Percentiles rank a stretch among this genome's conserved stretches.
Conservation (phyloP, 164 flowering plant species). For the Magnolia kwangsiensis region DNA sequence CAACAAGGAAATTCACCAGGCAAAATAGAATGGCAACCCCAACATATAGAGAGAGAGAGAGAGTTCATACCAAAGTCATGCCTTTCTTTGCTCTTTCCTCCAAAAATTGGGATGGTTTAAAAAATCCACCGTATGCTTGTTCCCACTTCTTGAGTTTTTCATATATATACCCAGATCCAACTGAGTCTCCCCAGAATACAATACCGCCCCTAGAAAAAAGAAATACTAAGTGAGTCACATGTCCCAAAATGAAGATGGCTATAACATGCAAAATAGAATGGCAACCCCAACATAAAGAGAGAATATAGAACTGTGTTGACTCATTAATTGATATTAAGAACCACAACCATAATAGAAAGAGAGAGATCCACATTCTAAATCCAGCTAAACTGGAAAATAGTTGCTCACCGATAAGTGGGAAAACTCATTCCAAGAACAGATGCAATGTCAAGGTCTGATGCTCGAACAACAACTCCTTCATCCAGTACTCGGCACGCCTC, state of each 20-base stretch:
- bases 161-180: constrained; percentile 64
- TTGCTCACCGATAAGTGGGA: constrained; percentile 79
- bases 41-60: background rate
- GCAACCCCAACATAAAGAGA: background rate
- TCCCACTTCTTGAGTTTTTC: constrained; percentile 75
- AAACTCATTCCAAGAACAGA: constrained; percentile 97
- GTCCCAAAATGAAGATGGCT: background rate
- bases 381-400: background rate
- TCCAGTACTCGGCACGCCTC: constrained; percentile 92
- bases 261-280: background rate
- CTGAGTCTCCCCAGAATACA: constrained; percentile 81
- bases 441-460: constrained; percentile 91
- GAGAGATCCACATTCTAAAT: background rate
- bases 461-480: constrained; percentile 78
- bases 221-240: constrained; percentile 20
- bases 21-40: too few species aligned
- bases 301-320: background rate
- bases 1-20: too few species aligned
- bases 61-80: constrained; percentile 63
- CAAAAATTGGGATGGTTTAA: constrained; percentile 74
- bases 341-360: background rate
- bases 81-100: constrained; percentile 86
- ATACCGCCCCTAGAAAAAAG: constrained; percentile 66
- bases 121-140: constrained; percentile 61
- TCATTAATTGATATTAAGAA: background rate